Base-by-base conservation (phyloP, 1,284 basidiomycete genomes). In the Ganoderma lingzhi region DNA sequence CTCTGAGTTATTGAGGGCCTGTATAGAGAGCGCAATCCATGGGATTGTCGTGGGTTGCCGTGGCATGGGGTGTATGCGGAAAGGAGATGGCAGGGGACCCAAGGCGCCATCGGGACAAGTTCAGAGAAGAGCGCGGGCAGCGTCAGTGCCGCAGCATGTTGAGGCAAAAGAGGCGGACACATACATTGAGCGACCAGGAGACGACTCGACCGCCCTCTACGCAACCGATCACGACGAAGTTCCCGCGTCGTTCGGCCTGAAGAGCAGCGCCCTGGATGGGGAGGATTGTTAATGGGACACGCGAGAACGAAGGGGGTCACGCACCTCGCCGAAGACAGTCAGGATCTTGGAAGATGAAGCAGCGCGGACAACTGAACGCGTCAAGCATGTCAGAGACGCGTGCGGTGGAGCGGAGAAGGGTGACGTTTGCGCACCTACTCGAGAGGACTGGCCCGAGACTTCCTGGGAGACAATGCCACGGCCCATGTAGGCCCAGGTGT, bases 141-240 rank as follows among this genome's bases (percentile, higher is more conserved):
- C 56, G 68, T 73, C 68, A 73, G 66, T 62, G 44, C 63, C 62
- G 59, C 64, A 65, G 60, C 23, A 17, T 12, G 35, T 12, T 6
- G 10, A 41, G 17, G 35, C 32, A 44, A 10, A 59, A 6, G 32
- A 39, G 41, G 30, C 6, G 62, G 15, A 39, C 5, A 65, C 76
- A 77, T 82, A 93, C 92, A 77, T 94, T 94, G 69, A 94, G 78
- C 45, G 93, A 94, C 93, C 93, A 94, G n/a, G 93, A 94, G 45
- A 93, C 83, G 58, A 94, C 93, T 53, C 86, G 87, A 44, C 84
- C 78, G 32, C 87, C 88, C 70, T 94, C 92, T 15, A 94, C 88
- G 67, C 88, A 90, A 55, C 91, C 90, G 68, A 94, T 86, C 39
- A 94, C 92, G 35, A 94, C 90, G 76, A 94, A 94, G 78, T 93